Percentiles rank a stretch among this genome's conserved stretches.
These are phyloP conservation scores for Beauveria brongniartii DNA, from an alignment of 2,329 filamentous ascomycete species.

Conservation along the genomic window DNA sequence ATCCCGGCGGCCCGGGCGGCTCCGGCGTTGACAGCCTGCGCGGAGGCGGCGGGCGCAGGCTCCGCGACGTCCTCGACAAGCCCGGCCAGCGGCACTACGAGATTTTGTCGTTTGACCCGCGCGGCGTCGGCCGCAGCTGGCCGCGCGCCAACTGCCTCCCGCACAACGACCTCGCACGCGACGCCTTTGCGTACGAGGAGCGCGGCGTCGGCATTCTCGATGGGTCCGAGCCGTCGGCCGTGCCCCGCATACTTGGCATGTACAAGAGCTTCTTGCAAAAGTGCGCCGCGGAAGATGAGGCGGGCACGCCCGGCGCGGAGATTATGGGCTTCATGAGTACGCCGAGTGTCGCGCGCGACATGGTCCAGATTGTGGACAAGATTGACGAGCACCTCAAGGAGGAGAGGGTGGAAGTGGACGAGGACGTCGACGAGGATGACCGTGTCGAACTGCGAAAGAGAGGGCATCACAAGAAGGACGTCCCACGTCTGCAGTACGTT, in stretches of 20 bases:
- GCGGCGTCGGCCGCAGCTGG: constrained; percentile 24
- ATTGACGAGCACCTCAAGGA: constrained; percentile 18
- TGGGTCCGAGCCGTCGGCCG: background rate
- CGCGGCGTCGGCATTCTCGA: constrained; percentile 21
- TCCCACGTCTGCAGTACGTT: constrained; percentile 30
- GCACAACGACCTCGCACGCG: constrained; percentile 17
- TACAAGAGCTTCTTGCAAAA: background rate
- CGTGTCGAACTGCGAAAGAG: background rate
- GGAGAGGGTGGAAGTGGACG: background rate
- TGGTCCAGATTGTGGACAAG: constrained; percentile 26
- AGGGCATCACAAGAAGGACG: background rate
- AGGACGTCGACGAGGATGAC: background rate
- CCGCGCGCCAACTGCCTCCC: constrained; percentile 26
- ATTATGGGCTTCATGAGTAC: constrained; percentile 23
- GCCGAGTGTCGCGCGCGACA: constrained; percentile 25
- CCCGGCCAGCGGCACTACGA: constrained; percentile 22
- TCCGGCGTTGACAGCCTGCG: constrained; percentile 22
- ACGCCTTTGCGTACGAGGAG: constrained; percentile 20
- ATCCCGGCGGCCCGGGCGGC: constrained; percentile 31
- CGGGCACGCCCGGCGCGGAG: constrained; percentile 11
- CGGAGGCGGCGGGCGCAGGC: constrained; percentile 6
- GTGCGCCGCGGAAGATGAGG: background rate
- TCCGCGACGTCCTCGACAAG: constrained; percentile 20
- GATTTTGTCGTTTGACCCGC: constrained; percentile 30
- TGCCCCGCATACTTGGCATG: background rate